These are phyloP conservation scores for Phytophthora pluvialis DNA, from an alignment of 352 stramenopile genomes.

Conservation along the genomic window DNA sequence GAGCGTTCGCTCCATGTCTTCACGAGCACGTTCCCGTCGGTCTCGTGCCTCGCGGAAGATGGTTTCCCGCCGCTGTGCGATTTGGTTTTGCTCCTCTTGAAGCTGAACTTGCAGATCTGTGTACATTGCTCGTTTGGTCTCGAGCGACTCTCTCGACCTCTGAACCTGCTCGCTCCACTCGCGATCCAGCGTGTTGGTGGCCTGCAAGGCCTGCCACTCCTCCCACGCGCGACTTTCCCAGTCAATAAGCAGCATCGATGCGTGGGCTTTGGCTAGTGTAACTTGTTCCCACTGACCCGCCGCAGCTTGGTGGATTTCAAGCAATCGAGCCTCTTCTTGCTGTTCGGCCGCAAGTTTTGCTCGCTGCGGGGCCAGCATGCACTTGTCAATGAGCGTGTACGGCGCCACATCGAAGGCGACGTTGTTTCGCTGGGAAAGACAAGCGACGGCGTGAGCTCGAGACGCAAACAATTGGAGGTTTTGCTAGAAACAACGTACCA, in stretches of 20 bases:
- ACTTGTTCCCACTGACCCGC: slow-evolving; percentile 22
- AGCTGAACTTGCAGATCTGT: slow-evolving; percentile 25
- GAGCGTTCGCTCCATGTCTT: slow-evolving; percentile 24
- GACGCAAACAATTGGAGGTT: background rate
- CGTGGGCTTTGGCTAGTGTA: slow-evolving; percentile 24
- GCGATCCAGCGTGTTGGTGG: slow-evolving; percentile 25
- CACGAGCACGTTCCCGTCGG: slow-evolving; percentile 18
- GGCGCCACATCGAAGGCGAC: slow-evolving; percentile 59
- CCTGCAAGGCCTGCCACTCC: slow-evolving; percentile 24
- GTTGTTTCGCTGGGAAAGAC: slow-evolving; percentile 37
- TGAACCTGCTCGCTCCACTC: slow-evolving; percentile 40
- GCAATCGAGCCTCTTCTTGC: slow-evolving; percentile 25
- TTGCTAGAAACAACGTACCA: slow-evolving; percentile 27
- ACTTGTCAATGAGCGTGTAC: slow-evolving; percentile 49
- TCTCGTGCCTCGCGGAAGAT: slow-evolving; percentile 18
- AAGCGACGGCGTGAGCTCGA: background rate
- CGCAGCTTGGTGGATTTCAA: slow-evolving; percentile 21
- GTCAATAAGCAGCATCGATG: slow-evolving; percentile 47
- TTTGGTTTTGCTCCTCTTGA: slow-evolving; percentile 28
- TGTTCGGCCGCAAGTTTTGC: slow-evolving; percentile 23
- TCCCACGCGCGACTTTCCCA: slow-evolving; percentile 42
- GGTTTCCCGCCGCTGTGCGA: slow-evolving; percentile 20
- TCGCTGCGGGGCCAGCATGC: slow-evolving; percentile 44
- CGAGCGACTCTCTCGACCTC: slow-evolving; percentile 16
- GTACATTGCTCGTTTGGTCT: slow-evolving; percentile 27